Conservation (phyloP, 495 filamentous ascomycete genomes). For the Aspergillus heteromorphus region DNA sequence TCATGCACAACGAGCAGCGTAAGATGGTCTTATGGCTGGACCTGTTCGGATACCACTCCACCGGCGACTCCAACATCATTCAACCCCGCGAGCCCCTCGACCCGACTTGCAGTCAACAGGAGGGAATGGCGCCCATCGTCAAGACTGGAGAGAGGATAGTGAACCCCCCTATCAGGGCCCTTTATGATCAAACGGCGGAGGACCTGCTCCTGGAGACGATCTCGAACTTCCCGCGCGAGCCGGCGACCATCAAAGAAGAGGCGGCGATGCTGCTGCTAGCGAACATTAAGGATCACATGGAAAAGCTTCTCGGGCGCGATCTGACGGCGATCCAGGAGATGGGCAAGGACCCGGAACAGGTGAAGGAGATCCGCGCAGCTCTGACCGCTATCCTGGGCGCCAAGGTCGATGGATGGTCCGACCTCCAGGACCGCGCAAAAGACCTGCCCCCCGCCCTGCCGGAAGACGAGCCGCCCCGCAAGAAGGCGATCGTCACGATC, state of each 20-base stretch:
- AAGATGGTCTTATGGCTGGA: conserved; percentile 90
- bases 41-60: conserved; percentile 65
- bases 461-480: conserved; percentile 36
- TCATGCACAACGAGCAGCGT: conserved; percentile 83
- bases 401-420: conserved; percentile 45
- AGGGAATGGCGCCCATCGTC: conserved; percentile 42
- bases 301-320: conserved; percentile 42
- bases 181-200: conserved; percentile 45
- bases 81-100: conserved; percentile 42
- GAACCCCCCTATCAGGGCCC: conserved; percentile 39
- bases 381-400: conserved; percentile 43
- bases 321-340: conserved; percentile 45
- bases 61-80: conserved; percentile 47
- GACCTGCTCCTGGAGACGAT: conserved; percentile 44
- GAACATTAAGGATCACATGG: conserved; percentile 49
- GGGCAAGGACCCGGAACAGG: conserved; percentile 44
- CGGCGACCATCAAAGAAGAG: conserved; percentile 45
- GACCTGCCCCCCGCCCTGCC: conserved; percentile 37
- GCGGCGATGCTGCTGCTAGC: conserved; percentile 46
- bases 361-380: conserved; percentile 42
- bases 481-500: conserved; percentile 41
- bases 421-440: conserved; percentile 40
- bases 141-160: conserved; percentile 42
- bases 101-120: conserved; percentile 25
- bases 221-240: conserved; percentile 43